Conservation (phyloP, 192 early-diverging fungal species). For the Coemansia sp. region DNA sequence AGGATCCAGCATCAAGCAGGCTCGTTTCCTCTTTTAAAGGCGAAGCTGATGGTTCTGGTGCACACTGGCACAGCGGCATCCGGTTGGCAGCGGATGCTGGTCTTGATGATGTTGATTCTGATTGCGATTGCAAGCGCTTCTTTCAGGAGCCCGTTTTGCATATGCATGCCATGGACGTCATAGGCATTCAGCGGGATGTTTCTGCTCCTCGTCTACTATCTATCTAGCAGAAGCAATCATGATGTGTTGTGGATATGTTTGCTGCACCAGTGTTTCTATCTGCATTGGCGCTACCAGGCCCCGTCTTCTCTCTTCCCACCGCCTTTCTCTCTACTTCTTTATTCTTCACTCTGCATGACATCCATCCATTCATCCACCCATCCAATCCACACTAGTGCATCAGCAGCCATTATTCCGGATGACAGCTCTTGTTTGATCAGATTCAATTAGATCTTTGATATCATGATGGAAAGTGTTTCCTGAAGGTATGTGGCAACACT, state of each 20-base stretch:
- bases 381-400: not conserved
- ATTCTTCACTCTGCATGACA: too few relatives aligned
- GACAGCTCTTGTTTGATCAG: not conserved
- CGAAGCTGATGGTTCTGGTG: not conserved
- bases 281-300: not conserved
- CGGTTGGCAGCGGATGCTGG: not conserved
- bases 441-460: not conserved
- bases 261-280: not conserved
- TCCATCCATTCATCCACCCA: too few relatives aligned
- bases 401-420: not conserved
- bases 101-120: not conserved
- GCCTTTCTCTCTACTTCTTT: not conserved
- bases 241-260: too few relatives aligned
- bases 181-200: too few relatives aligned
- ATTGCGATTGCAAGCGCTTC: not conserved
- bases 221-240: too few relatives aligned
- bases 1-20: not conserved
- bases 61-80: not conserved
- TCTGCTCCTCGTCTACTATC: too few relatives aligned
- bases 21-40: not conserved
- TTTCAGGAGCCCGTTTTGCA: not conserved
- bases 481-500: too few relatives aligned
- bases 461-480: too few relatives aligned
- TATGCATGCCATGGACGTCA: not conserved
- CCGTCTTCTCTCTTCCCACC: not conserved